Base-by-base conservation (phyloP, 2,329 filamentous ascomycete species). In the Epicoccum sorghinum region DNA sequence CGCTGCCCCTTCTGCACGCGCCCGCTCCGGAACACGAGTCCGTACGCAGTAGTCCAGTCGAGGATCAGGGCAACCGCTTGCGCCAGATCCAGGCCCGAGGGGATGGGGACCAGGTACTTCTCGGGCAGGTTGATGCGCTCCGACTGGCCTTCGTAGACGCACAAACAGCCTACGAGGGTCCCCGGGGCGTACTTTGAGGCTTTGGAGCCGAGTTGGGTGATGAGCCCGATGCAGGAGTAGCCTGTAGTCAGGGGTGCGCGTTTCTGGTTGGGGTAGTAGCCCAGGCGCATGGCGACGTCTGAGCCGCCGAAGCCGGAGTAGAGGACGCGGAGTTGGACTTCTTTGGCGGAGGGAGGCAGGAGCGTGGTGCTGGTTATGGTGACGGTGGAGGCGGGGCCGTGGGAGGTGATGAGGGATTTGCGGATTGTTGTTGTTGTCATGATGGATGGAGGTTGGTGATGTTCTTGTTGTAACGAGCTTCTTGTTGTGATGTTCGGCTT, bases 271-370 rank as follows among this genome's bases (percentile, higher is more conserved):
- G 79, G 79, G 57, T 82, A 82, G n/a, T 57, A 59, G 50, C 80
- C 80, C 18, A 75, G 66, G 22, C 80, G 77, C 80, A 82, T 82
- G 57, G 77, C 76, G 64, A 82, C 74, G 61, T 83, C 80, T 54
- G 73, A 66, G 32, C 80, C 80, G 1, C 74, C 73, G 68, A 83
- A 81, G 44, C 78, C 77, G 3, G 79, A 65, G 67, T 81, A 81
- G 49, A 80, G 62, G 53, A 81, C 76, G 44, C 77, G 75, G 52
- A 81, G 71, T 45, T 80, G 80, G 24, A 82, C 80, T 50, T 83
- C 70, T 25, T 75, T 65, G 7, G 74, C 68, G 10, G 71, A 64
- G 18, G 81, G 80, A 4, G 77, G 65, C 1, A 74, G 49, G 38
- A 78, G 74, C 5, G 72, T 62, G 3, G 68, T 66, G 3, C 61